Conservation (phyloP, 306 rosid genomes). For the Ammopiptanthus mongolicus region DNA sequence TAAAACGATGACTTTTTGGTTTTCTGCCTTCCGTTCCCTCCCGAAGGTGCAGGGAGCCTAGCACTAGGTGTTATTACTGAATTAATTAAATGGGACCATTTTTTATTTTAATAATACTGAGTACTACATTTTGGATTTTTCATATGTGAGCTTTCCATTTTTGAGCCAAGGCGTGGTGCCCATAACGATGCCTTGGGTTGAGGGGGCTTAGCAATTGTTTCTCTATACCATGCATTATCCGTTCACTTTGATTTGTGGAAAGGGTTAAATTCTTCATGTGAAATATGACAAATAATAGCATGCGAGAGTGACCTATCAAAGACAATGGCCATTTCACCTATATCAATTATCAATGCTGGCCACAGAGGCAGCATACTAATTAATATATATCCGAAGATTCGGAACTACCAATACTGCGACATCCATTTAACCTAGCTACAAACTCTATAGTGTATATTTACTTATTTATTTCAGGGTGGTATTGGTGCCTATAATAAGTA, state of each 20-base stretch:
- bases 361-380: background rate
- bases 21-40: background rate
- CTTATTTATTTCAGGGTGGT: background rate
- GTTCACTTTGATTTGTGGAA: background rate
- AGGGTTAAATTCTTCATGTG: background rate
- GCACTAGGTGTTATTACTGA: background rate
- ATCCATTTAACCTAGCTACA: background rate
- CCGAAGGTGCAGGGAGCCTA: background rate
- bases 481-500: too few relatives aligned
- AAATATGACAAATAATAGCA: background rate
- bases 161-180: background rate
- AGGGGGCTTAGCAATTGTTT: background rate
- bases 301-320: background rate
- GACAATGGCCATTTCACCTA: background rate
- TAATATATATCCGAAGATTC: background rate
- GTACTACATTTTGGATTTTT: background rate
- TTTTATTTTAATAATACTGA: background rate
- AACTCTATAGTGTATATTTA: background rate
- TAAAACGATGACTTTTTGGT: background rate
- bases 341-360: background rate
- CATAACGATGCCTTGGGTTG: background rate
- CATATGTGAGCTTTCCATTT: background rate
- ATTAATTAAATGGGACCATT: background rate
- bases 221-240: background rate
- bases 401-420: background rate